Base-by-base conservation (phyloP, 2,329 filamentous ascomycete species). In the Aspergillus carbonarius region DNA sequence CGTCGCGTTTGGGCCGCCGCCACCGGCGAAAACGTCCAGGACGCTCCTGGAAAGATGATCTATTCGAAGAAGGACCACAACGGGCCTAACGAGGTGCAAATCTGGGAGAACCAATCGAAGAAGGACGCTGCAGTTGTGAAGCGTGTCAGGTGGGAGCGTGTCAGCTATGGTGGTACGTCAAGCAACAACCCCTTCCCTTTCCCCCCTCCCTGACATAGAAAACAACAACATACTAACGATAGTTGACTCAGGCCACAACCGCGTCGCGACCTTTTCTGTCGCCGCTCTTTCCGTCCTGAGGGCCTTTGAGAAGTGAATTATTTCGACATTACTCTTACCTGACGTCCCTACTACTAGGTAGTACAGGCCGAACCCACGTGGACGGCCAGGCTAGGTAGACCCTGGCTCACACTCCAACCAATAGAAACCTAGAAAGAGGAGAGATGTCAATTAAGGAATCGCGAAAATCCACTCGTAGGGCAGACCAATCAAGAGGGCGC, bases 141-240 rank as follows among this genome's bases (percentile, higher is more conserved):
- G 59, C 73, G 61, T 40, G 73, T 79, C 5, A 65, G 75, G 30
- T 80, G 78, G 78, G 75, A 79, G 57, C 73, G 75, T 51, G 72
- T 79, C 32, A 66, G 68, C 54, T 76, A 79, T 54, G 78, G 78
- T 52, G 78, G 78, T 74, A 72, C 61, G 71, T 72, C 44, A 27
- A 32, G 9, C 9, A 32, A 46, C 9, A 9, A 46, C n/a, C 17
- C 15, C 2, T 15, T n/a, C n/a, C n/a, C n/a, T n/a, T n/a, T n/a
- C n/a, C n/a, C n/a, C n/a, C n/a, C n/a, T n/a, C n/a, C n/a, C n/a
- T 3, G 3, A 12, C 46, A 1, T n/a, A 35, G 18, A 15, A 13
- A 47, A 35, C 32, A 10, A 49, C 50, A 55, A 9, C 55, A 10
- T 10, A 44, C 18, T 23, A 42, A 42, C 10, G 0, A 10, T 42